Evolutionary conservation across 495 filamentous ascomycete genomes (phyloP).

Genomic region (Echria macrotheca): DNA sequence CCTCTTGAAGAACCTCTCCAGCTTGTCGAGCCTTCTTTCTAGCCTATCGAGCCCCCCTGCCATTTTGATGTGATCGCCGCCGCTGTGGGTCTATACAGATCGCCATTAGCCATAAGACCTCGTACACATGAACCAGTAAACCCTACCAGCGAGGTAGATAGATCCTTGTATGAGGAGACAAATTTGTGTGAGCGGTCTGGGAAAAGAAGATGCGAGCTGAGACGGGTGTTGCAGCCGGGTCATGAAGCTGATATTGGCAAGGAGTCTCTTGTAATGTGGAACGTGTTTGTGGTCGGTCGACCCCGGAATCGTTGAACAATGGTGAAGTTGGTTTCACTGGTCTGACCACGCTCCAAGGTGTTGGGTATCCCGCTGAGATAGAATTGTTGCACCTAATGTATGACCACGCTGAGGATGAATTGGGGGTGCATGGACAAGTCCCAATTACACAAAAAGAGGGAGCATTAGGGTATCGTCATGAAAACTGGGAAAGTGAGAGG

Average conservation of each 20-base stretch:
- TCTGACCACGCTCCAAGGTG: slow-evolving; percentile 6
- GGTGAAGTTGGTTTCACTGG: background rate
- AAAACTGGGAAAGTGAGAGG: background rate
- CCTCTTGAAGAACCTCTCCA: slow-evolving; percentile 31
- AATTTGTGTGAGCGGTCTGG: background rate
- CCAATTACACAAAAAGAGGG: slow-evolving; percentile 9
- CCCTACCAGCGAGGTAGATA: background rate
- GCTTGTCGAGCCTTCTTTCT: slow-evolving; percentile 21
- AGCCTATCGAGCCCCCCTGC: slow-evolving; percentile 18
- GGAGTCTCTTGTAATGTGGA: too few species aligned
- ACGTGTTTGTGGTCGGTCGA: too few species aligned
- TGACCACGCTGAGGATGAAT: background rate
- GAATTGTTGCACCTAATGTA: slow-evolving; percentile 8
- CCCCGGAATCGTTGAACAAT: background rate
- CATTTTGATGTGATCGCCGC: slow-evolving; percentile 11
- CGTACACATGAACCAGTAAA: background rate
- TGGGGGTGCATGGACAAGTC: background rate
- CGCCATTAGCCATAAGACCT: background rate
- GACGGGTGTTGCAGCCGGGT: background rate
- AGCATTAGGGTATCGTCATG: background rate
- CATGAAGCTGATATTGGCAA: too few species aligned
- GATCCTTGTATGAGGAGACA: background rate
- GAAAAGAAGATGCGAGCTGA: background rate
- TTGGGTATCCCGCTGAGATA: slow-evolving; percentile 10
- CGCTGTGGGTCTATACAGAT: background rate